phyloP scores from a whole-genome alignment of 2,329 filamentous ascomycete genomes.

The Penicillium occitanis region DNA sequence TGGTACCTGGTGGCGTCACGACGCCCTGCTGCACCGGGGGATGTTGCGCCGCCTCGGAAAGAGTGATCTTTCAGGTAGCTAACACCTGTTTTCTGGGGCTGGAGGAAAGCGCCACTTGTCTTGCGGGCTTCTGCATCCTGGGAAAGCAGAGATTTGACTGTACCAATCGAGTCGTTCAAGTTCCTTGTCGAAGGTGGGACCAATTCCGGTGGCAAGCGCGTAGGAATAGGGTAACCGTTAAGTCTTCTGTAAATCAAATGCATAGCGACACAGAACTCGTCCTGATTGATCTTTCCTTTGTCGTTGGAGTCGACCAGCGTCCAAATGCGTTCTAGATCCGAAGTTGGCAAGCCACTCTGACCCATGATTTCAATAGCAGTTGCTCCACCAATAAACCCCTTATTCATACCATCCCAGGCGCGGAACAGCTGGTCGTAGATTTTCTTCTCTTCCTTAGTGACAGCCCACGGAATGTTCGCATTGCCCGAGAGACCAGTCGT shows the following conservation, averaged over 20 bases:
- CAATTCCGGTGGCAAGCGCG: conserved; percentile 82
- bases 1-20: conserved; percentile 97
- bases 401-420: conserved; percentile 92
- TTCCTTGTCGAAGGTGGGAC: conserved; percentile 93
- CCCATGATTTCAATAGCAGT: conserved; percentile 97
- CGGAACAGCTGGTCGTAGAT: conserved; percentile 94
- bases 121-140: conserved; percentile 89
- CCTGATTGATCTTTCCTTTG: conserved; percentile 88
- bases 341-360: conserved; percentile 88
- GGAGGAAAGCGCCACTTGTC: conserved; percentile 80
- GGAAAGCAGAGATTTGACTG: conserved; percentile 84
- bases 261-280: conserved; percentile 98
- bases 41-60: conserved; percentile 67
- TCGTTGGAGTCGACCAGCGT: conserved; percentile 92
- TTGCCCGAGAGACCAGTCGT: conserved; percentile 87
- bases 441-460: conserved; percentile 97
- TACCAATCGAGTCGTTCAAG: conserved; percentile 86
- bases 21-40: conserved; percentile 59
- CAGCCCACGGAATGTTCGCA: conserved; percentile 95
- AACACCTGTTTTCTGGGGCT: conserved; percentile 95
- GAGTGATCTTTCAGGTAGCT: conserved; percentile 97
- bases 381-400: conserved; percentile 86
- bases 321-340: conserved; percentile 90
- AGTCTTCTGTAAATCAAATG: conserved; percentile 97
- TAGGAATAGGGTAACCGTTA: conserved; percentile 91